Base-by-base conservation (phyloP, 179 eudicot species). In the Silene noctiflora region DNA sequence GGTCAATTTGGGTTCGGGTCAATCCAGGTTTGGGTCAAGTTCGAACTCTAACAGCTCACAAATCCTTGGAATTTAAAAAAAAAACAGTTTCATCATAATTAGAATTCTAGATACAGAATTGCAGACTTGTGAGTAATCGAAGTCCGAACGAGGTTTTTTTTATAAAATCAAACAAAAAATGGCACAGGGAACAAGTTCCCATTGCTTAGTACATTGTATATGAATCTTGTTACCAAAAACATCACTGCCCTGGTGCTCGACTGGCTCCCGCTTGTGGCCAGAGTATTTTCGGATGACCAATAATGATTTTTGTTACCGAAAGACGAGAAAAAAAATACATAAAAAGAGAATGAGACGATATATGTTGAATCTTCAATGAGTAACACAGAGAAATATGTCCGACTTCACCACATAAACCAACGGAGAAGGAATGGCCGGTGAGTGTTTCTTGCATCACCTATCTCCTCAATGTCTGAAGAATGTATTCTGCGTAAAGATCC, bases 391-490 rank as follows among this genome's bases (percentile, higher is more conserved):
- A 48, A 70, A 70, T 35, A 16, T 48, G 60, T 46, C 20, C 35
- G 13, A 70, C 20, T 48, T 70, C 73, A 70, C 73, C 60, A 53
- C 16, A 29, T 29, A 56, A 29, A 27, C 48, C 75, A 27, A 4
- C 75, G 29, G 29, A 7, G 31, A 10, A 6, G 39, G 39, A 51
- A 22, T 48, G 21, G 25, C 24, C 2, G 44, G 48, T 55, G 44
- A 27, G 5, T 2, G 2, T 1, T 46, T 48, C 55, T 72, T 44
- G 13, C n/a, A 56, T 27, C 58, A 33, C 44, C 81, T 85, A 91
- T 80, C 88, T 78, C 92, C 94, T 89, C 85, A 91, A 74, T 73
- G 86, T 87, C 85, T 89, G 89, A 79, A 88, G 82, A 1, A 89
- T 84, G 80, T 89, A 88, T 73, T 88, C 89, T 0, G 56, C 56